phyloP scores from a whole-genome alignment of 306 rosid genomes.

The Clitoria ternatea region DNA sequence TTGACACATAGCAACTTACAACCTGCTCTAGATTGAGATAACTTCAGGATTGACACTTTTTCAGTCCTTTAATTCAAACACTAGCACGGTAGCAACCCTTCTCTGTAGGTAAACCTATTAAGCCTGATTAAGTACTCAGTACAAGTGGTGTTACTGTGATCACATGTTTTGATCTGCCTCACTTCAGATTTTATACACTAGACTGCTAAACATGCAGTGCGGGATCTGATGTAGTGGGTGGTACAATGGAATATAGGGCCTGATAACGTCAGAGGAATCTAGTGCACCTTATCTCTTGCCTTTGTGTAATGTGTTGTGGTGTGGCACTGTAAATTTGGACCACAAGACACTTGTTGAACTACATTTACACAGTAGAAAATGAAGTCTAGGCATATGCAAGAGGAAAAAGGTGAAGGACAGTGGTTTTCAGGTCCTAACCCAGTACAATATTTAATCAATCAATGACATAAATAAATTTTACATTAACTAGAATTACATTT shows the following conservation, averaged over 20 bases:
- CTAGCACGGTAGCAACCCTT: not conserved
- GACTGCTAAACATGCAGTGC: not conserved
- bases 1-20: not conserved
- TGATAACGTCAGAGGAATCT: conserved; percentile 20
- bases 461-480: no score
- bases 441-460: no score
- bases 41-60: not conserved
- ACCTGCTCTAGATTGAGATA: not conserved
- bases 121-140: not conserved
- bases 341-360: conserved; percentile 17
- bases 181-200: not conserved
- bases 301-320: not conserved
- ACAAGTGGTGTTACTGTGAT: not conserved
- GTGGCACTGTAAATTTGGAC: conserved; percentile 9
- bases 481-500: no score
- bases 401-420: conserved; percentile 7
- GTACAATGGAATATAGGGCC: conserved; percentile 7
- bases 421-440: conserved; percentile 6
- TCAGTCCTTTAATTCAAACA: not conserved
- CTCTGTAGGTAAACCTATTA: not conserved
- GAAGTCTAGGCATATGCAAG: not conserved
- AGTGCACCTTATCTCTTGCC: conserved; percentile 13
- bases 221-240: not conserved
- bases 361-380: not conserved
- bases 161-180: not conserved